Evolutionary conservation across 495 filamentous ascomycete genomes (phyloP), one percentile per base, ranked within the genome.

Genomic region (Pseudomonodictys pantanalensis): DNA sequence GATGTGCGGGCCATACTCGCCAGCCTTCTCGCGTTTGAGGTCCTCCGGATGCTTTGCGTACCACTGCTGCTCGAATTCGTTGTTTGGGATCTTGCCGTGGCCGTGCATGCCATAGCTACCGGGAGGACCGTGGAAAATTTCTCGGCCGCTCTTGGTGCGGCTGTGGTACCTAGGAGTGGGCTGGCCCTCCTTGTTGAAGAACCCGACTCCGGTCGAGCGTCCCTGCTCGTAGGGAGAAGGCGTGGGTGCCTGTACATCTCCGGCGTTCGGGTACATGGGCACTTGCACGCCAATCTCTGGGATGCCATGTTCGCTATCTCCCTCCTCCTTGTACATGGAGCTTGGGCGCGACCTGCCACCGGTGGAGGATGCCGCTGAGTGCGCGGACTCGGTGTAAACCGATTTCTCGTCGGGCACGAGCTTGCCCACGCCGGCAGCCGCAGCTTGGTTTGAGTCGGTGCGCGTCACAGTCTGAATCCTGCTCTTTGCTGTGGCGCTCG

Each of bases 211-310:
- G 26, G 78, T 74, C 18, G 80, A 71, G 30, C 77, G 77, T 17
- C 73, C 73, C 33, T 81, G 73, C 3, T 80, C 75, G 29, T 77
- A 73, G n/a, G 85, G 89, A 15, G 87, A 83, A 2, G 92, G 90
- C 0, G 95, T 92, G 0, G 93, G 93, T 11, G 93, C 93, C 74
- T 99, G 93, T 9, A 99, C 95, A 72, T 97, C 93, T 41, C 93
- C 93, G 35, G 91, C 92, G 74, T 95, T 84, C 32, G 86, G 86
- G 68, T 92, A 87, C 91, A 99, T 95, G 30, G 93, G 95, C 20
- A 97, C 92, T 65, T 90, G 82, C 68, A 85, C 79, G 33, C 91
- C 91, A 60, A 96, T 93, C 68, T 92, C 88, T 10, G 91, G 92
- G 60, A 96, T 95, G 11, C 92, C 92, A 59, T 87, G 83, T 62